phyloP scores from a whole-genome alignment of 805 yeast genomes.

The Teunomyces lycoperdinae region DNA sequence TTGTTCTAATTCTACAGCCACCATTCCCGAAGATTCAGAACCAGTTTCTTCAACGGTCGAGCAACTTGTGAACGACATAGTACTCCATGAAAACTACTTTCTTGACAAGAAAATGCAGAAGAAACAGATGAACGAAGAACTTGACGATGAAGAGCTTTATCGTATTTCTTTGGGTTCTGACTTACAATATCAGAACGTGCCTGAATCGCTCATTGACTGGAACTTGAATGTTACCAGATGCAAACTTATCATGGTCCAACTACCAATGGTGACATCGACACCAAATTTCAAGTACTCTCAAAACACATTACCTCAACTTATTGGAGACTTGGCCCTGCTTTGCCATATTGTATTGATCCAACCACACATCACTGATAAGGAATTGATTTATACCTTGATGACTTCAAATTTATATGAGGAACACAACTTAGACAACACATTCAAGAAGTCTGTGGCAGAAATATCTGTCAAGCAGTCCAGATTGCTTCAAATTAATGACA shows the following conservation, averaged over 20 bases:
- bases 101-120: slow-evolving; percentile 11
- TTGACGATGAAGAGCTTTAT: slow-evolving; percentile 27
- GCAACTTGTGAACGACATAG: slow-evolving; percentile 42
- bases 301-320: slow-evolving; percentile 35
- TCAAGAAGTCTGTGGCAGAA: slow-evolving; percentile 48
- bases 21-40: slow-evolving; percentile 45
- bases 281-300: slow-evolving; percentile 34
- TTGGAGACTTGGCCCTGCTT: slow-evolving; percentile 40
- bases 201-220: slow-evolving; percentile 50
- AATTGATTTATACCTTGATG: slow-evolving; percentile 38
- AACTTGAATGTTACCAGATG: slow-evolving; percentile 50
- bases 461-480: slow-evolving; percentile 48
- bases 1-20: slow-evolving; percentile 40
- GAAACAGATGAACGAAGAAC: slow-evolving; percentile 12
- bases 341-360: slow-evolving; percentile 40
- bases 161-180: slow-evolving; percentile 41
- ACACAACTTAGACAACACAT: slow-evolving; percentile 43
- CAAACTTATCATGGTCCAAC: slow-evolving; percentile 38
- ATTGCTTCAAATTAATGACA: slow-evolving; percentile 35
- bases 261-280: slow-evolving; percentile 37
- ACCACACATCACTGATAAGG: slow-evolving; percentile 42
- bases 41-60: slow-evolving; percentile 42
- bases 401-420: slow-evolving; percentile 47
- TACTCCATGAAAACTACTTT: slow-evolving; percentile 33
- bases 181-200: slow-evolving; percentile 34